A percentile compares a stretch with the other conserved stretches of the same genome.
These are phyloP conservation scores for Laguncularia racemosa DNA, from an alignment of 345 rosid genomes.

Conservation along the genomic window DNA sequence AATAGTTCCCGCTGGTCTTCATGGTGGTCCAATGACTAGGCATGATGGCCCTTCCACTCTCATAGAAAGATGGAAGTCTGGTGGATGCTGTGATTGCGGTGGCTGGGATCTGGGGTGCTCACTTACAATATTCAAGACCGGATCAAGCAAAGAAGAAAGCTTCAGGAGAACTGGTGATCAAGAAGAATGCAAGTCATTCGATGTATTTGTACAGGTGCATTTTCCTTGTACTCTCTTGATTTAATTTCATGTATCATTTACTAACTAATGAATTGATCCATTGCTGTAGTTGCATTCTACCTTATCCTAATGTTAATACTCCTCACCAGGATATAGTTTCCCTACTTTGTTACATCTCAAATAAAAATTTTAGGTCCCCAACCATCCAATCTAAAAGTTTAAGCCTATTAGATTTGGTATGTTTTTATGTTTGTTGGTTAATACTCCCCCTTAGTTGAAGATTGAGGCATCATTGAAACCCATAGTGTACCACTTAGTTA, in stretches of 20 bases:
- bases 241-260: not conserved
- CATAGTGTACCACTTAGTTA: too few species aligned
- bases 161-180: conserved; percentile 19
- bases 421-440: too few species aligned
- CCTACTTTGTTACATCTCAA: not conserved
- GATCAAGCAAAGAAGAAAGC: conserved; percentile 27
- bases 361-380: too few species aligned
- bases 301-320: too few species aligned
- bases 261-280: too few species aligned
- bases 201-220: conserved; percentile 58
- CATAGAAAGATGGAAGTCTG: conserved; percentile 79
- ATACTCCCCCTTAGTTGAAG: too few species aligned
- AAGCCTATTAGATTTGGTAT: too few species aligned
- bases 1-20: conserved; percentile 79
- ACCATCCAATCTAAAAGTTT: too few species aligned
- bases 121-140: conserved; percentile 40
- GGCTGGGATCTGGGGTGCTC: conserved; percentile 98
- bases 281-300: too few species aligned
- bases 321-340: not conserved
- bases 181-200: conserved; percentile 53
- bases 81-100: conserved; percentile 89
- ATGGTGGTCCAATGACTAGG: conserved; percentile 70
- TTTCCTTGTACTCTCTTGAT: not conserved
- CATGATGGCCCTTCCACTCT: conserved; percentile 69
- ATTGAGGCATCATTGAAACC: too few species aligned